Conservation (phyloP, 2,329 filamentous ascomycete genomes). For the Epichloe uncinata region DNA sequence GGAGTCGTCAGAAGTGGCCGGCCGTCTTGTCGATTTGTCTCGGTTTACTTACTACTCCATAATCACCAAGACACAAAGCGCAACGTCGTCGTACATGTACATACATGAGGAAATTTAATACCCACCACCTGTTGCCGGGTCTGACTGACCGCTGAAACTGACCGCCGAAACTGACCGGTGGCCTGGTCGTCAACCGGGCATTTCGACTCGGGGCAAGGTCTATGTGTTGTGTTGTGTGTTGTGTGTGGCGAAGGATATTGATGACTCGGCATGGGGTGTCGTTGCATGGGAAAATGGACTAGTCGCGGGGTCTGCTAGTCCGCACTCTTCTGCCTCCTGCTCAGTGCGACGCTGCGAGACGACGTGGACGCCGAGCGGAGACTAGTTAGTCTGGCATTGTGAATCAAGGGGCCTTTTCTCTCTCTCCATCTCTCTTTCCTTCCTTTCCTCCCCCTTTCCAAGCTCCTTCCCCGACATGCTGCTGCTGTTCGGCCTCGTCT, state of each 20-base stretch:
- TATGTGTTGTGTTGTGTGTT: neutral
- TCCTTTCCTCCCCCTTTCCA: neutral
- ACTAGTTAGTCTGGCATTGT: neutral
- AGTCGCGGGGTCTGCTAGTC: no score
- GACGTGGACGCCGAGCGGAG: neutral
- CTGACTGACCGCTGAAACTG: neutral
- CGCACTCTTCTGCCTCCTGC: neutral
- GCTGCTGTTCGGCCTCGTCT: neutral
- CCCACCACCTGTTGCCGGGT: neutral
- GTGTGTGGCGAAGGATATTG: neutral
- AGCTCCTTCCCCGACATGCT: neutral
- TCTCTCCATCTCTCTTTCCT: neutral
- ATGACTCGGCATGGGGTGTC: neutral
- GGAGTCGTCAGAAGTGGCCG: neutral
- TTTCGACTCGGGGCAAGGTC: neutral
- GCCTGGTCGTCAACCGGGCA: neutral
- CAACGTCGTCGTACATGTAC: neutral
- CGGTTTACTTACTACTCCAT: no score
- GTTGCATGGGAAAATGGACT: neutral
- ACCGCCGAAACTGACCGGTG: constrained; percentile 1
- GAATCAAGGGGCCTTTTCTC: neutral
- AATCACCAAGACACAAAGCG: no score
- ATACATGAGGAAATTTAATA: neutral
- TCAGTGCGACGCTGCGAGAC: neutral
- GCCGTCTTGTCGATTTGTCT: neutral